These are phyloP conservation scores for Colletotrichum paranaense DNA, from an alignment of 2,329 filamentous ascomycete species.

Conservation along the genomic window DNA sequence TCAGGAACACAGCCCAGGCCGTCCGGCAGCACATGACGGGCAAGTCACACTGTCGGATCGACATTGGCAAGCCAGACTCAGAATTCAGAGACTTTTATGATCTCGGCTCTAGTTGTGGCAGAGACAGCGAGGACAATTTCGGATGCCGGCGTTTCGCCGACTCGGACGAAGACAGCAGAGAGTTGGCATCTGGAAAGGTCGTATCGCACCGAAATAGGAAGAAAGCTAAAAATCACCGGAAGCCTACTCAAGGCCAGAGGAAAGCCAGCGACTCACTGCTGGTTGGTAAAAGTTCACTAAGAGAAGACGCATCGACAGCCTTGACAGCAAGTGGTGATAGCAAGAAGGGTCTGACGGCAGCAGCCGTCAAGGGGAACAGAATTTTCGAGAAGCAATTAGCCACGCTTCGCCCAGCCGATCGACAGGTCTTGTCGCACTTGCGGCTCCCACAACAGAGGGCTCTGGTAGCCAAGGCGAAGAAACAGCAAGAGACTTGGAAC, in stretches of 20 bases:
- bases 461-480: constrained; percentile 42
- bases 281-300: no score
- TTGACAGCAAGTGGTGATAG: not conserved
- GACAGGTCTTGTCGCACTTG: constrained; percentile 41
- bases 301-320: not conserved
- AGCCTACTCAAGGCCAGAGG: not conserved
- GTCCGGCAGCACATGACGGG: constrained; percentile 62
- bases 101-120: constrained; percentile 32
- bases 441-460: constrained; percentile 43
- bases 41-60: constrained; percentile 59
- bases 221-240: not conserved
- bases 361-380: constrained; percentile 16
- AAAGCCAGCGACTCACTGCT: not conserved
- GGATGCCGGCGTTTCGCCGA: not conserved
- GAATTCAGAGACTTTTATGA: constrained; percentile 55
- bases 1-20: constrained; percentile 53
- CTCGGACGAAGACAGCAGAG: constrained; percentile 43
- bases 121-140: not conserved
- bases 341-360: constrained; percentile 1
- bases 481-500: constrained; percentile 42
- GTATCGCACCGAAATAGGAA: constrained; percentile 41
- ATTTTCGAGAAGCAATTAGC: constrained; percentile 38
- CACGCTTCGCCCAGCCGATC: constrained; percentile 41
- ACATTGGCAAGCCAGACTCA: constrained; percentile 45
- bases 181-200: constrained; percentile 49